Evolutionary conservation across 345 rosid genomes (phyloP).

Genomic region (Cochlearia excelsa): DNA sequence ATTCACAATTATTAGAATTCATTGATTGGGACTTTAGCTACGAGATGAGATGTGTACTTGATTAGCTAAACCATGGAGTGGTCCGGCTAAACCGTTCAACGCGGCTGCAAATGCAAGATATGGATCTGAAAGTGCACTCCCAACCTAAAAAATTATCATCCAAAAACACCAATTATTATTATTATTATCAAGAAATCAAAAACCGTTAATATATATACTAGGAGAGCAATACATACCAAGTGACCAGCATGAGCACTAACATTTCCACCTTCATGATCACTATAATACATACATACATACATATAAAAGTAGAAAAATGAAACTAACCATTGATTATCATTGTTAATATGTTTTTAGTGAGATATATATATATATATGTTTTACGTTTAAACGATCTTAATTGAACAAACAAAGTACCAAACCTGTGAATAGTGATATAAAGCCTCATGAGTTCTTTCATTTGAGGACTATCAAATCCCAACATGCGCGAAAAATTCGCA

Average conservation of each 20-base stretch:
- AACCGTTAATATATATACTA: too few relatives aligned
- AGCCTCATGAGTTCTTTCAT: conserved; percentile 99
- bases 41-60: conserved; percentile 50
- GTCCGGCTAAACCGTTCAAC: conserved; percentile 96
- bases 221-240: conserved; percentile 51
- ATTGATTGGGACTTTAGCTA: neutral
- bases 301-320: neutral
- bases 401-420: conserved; percentile 1
- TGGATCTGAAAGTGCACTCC: conserved; percentile 92
- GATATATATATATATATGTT: too few relatives aligned
- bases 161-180: too few relatives aligned
- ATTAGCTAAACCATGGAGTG: conserved; percentile 98
- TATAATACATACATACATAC: conserved; percentile 32
- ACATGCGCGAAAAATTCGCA: conserved; percentile 78
- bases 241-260: conserved; percentile 97
- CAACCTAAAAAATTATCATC: conserved; percentile 47
- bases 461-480: conserved; percentile 75
- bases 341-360: too few relatives aligned
- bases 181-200: conserved; percentile 3
- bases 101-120: conserved; percentile 95
- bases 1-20: too few relatives aligned
- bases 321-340: conserved; percentile 3
- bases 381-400: too few relatives aligned
- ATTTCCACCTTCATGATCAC: conserved; percentile 99
- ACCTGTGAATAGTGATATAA: conserved; percentile 89